These are phyloP conservation scores for Fusarium xyrophilum DNA, from an alignment of 2,329 filamentous ascomycete species.

Conservation along the genomic window DNA sequence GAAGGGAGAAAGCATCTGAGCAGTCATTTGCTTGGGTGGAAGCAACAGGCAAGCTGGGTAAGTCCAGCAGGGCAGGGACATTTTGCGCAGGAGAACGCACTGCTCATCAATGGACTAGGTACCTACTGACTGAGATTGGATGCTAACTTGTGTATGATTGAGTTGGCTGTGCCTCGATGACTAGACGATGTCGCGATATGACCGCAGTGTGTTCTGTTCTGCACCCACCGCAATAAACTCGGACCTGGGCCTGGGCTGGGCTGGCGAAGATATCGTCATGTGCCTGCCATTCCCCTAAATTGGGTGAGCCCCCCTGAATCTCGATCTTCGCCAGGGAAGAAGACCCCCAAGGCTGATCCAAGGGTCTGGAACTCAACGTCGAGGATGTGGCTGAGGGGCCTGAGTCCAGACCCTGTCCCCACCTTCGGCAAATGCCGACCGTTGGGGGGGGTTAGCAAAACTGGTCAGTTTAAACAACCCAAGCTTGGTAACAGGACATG, in stretches of 20 bases:
- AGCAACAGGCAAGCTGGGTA: background rate
- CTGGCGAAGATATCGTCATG: background rate
- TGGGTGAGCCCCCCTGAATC: slow-evolving; percentile 16
- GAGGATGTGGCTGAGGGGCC: slow-evolving; percentile 30
- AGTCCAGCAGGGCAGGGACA: slow-evolving; percentile 1
- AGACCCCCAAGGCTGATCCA: slow-evolving; percentile 12
- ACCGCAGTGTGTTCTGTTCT: background rate
- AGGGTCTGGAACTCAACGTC: slow-evolving; percentile 28
- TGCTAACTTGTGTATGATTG: background rate
- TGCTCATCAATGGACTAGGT: background rate
- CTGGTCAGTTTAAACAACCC: background rate
- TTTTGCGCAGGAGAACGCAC: background rate
- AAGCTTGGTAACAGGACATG: background rate
- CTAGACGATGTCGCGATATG: background rate
- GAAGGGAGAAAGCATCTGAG: slow-evolving; percentile 7
- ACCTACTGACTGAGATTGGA: background rate
- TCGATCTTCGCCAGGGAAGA: slow-evolving; percentile 31
- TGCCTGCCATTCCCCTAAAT: slow-evolving; percentile 18
- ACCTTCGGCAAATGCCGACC: slow-evolving; percentile 33
- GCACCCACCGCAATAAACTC: background rate
- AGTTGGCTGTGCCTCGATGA: background rate
- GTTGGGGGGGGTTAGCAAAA: slow-evolving; percentile 15
- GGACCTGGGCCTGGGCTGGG: background rate
- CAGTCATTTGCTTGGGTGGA: slow-evolving; percentile 5
- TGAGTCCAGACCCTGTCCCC: slow-evolving; percentile 30